phyloP scores from a whole-genome alignment of 2,329 filamentous ascomycete species.

The Chaetomiaceae sp. region DNA sequence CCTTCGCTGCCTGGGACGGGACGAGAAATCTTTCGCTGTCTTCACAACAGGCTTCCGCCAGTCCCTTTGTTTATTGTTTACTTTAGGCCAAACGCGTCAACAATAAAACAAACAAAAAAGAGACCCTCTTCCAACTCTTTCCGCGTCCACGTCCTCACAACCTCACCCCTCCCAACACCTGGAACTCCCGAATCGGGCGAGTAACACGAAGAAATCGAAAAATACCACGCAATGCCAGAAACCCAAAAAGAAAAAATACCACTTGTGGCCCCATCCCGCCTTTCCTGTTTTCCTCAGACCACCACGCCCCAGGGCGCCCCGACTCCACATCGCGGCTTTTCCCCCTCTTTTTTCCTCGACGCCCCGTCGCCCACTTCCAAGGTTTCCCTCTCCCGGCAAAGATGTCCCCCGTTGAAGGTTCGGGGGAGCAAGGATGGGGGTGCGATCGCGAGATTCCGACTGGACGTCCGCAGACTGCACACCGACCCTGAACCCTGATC shows the following conservation, averaged over 20 bases:
- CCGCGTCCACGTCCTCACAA: neutral
- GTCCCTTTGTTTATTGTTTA: slow-evolving; percentile 19
- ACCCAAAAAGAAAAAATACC: slow-evolving; percentile 11
- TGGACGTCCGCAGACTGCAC: neutral
- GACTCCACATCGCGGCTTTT: neutral
- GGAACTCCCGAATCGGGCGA: neutral
- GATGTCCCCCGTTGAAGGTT: neutral
- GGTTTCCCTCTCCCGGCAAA: neutral
- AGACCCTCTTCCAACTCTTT: neutral
- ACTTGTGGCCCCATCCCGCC: slow-evolving; percentile 16
- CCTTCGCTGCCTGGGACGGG: too few species aligned
- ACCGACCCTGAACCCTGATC: slow-evolving; percentile 10
- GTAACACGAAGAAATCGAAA: slow-evolving; percentile 2
- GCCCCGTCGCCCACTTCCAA: neutral
- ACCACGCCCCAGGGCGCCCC: neutral
- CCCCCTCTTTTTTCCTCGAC: slow-evolving; percentile 3
- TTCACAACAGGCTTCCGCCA: neutral
- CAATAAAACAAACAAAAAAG: slow-evolving; percentile 12
- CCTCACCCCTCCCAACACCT: neutral
- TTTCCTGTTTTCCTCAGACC: slow-evolving; percentile 6
- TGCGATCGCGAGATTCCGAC: slow-evolving; percentile 9
- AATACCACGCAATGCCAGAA: neutral
- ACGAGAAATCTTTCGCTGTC: too few species aligned
- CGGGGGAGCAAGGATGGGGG: neutral
- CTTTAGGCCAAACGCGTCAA: slow-evolving; percentile 11